Conservation (phyloP, 345 rosid species). For the Gossypium raimondii region DNA sequence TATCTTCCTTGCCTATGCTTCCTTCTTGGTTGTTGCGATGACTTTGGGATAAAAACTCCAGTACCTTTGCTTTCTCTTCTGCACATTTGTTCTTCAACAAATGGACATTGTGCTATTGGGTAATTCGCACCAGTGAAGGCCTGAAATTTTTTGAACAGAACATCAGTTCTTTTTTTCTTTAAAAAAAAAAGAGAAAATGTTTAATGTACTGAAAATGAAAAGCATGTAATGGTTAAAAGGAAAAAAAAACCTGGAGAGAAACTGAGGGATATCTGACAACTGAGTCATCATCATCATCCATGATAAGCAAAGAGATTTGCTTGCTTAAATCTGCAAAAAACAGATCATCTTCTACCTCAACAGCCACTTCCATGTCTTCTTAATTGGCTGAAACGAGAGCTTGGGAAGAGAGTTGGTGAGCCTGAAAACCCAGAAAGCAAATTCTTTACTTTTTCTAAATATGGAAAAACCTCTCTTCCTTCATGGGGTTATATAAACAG, state of each 20-base stretch:
- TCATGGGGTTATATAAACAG: background rate
- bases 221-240: background rate
- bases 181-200: background rate
- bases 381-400: background rate
- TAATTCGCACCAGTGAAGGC: conserved; percentile 35
- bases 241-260: conserved; percentile 52
- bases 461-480: background rate
- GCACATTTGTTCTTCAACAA: conserved; percentile 37
- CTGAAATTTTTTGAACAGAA: conserved; percentile 26
- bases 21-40: conserved; percentile 64
- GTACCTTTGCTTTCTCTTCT: conserved; percentile 73
- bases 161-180: no score
- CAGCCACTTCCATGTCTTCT: conserved; percentile 31
- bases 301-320: conserved; percentile 86
- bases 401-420: background rate
- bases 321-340: conserved; percentile 85
- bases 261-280: conserved; percentile 46
- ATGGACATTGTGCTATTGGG: conserved; percentile 41
- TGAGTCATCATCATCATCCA: conserved; percentile 77
- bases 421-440: background rate
- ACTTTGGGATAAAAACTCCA: conserved; percentile 80
- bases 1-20: conserved; percentile 57
- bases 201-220: background rate
- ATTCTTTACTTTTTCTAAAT: background rate
- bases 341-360: conserved; percentile 86